Evolutionary conservation across 371 early-diverging fungal species (phyloP).

Genomic region (Haplosporangium sp.): DNA sequence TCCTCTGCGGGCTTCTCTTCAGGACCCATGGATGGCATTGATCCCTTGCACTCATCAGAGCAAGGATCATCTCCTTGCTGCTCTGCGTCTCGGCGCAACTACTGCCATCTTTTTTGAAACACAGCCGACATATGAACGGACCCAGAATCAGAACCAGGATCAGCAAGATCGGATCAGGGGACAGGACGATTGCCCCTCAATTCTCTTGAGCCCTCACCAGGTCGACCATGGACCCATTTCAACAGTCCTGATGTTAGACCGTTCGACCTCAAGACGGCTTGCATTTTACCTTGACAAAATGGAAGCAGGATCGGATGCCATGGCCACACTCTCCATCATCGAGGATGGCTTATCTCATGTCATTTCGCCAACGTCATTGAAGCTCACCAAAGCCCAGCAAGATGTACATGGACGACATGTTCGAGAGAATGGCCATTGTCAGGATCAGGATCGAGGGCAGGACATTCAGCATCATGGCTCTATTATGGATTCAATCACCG

Average conservation of each 20-base stretch:
- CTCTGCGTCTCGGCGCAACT: neutral
- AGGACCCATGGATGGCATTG: conserved; percentile 8
- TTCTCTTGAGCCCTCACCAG: too few relatives aligned
- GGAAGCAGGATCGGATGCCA: neutral
- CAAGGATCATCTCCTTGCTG: conserved; percentile 13
- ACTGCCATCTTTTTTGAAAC: conserved; percentile 6
- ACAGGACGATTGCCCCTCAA: neutral
- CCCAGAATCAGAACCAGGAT: too few relatives aligned
- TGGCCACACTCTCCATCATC: neutral
- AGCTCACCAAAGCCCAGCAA: too few relatives aligned
- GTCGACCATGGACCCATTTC: too few relatives aligned
- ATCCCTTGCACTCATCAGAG: conserved; percentile 4
- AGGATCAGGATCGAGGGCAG: neutral
- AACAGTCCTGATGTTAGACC: neutral
- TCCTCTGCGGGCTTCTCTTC: neutral
- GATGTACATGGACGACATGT: neutral
- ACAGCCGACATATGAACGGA: too few relatives aligned
- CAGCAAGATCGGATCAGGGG: too few relatives aligned
- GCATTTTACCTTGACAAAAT: neutral
- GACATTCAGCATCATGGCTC: neutral
- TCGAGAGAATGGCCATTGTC: neutral
- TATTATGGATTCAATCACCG: neutral
- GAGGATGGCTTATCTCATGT: too few relatives aligned
- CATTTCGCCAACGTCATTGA: neutral
- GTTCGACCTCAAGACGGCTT: neutral